Evolutionary conservation across 1,284 basidiomycete genomes (phyloP).

Genomic region (Trametes polyzona): DNA sequence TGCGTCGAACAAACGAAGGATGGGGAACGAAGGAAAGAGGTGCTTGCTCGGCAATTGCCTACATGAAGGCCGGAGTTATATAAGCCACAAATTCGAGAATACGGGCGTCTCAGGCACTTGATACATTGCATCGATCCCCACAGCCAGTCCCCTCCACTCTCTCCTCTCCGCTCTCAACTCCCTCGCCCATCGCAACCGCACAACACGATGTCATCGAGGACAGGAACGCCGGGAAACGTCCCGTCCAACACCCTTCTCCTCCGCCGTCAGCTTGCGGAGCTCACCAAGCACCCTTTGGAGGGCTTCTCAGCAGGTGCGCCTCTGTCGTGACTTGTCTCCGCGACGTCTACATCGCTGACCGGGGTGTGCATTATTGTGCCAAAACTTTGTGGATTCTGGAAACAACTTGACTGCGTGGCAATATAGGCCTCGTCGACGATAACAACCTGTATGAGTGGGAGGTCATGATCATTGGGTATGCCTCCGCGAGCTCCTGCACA

Average conservation of each 20-base stretch:
- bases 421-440: conserved; percentile 86
- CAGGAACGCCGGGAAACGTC: conserved; percentile 27
- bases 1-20: background rate
- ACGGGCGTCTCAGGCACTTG: conserved; percentile 13
- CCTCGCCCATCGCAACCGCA: background rate
- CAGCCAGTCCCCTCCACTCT: conserved; percentile 3
- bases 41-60: background rate
- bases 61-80: conserved; percentile 8
- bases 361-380: background rate
- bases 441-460: conserved; percentile 95
- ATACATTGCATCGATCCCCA: conserved; percentile 27
- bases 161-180: background rate
- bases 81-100: conserved; percentile 13
- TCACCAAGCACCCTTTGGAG: conserved; percentile 88
- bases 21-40: background rate
- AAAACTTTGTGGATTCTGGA: background rate
- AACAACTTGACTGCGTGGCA: conserved; percentile 15
- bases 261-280: conserved; percentile 80
- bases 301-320: conserved; percentile 88
- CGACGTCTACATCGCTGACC: background rate
- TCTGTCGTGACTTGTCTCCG: conserved; percentile 2
- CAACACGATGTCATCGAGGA: conserved; percentile 26
- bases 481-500: conserved; percentile 20
- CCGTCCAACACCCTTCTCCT: conserved; percentile 74
- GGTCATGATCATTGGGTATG: conserved; percentile 89